Base-by-base conservation (phyloP, 495 filamentous ascomycete species). In the Aspergillus haitiensis region DNA sequence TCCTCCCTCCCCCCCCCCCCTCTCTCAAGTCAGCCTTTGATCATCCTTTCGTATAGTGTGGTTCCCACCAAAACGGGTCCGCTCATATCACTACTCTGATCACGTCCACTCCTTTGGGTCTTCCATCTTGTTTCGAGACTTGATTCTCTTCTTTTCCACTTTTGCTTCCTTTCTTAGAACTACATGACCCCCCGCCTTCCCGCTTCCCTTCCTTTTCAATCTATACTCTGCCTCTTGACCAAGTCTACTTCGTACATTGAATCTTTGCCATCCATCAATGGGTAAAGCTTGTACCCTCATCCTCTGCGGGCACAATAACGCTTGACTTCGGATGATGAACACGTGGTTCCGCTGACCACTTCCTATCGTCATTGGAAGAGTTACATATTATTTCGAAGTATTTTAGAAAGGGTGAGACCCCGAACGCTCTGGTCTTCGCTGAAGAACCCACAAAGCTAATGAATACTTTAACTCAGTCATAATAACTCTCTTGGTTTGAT, bases 91-190 rank as follows among this genome's bases (percentile, higher is more conserved):
- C 68, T 70, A 65, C 63, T 63, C 59, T 67, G 67, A 67, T 75
- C 72, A 67, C 69, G 69, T 75, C 74, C 72, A 70, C 66, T 69
- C 67, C 55, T 63, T 68, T 66, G 66, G 72, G 67, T 71, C 69
- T 67, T 70, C 65, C 63, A 67, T 66, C 65, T 66, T 62, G 67
- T 60, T 72, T 69, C 73, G 68, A 70, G 65, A 69, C 40, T 52
- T 27, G n/a, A 33, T 71, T 65, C 63, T 63, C 70, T 62, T 64
- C 63, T 56, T 58, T 59, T 64, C 61, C 62, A 59, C 67, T 64
- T 69, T 60, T 53, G 27, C 57, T 64, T 67, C 69, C 57, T 62
- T 63, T 60, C 63, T 64, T 52, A 52, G 48, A 65, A 67, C 61
- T 71, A 68, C 61, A 67, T 66, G 60, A 67, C 55, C 60, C 62